Conservation (phyloP, 2,329 filamentous ascomycete species). For the Ceratocystis papillata region DNA sequence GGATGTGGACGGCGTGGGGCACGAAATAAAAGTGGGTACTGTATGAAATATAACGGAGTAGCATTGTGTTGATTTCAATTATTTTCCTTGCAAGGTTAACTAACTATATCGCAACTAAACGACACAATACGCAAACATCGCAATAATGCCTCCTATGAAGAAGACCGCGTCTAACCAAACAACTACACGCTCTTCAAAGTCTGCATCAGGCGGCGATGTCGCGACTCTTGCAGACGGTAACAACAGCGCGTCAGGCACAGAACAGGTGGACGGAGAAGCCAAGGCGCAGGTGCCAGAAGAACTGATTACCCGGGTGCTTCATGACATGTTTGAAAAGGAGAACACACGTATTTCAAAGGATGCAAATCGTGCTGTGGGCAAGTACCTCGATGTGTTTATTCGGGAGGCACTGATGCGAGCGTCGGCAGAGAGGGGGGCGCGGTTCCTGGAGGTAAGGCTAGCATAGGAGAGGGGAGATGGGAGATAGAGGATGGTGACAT, state of each 20-base stretch:
- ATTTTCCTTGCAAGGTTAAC: too few relatives aligned
- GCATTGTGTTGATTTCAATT: too few relatives aligned
- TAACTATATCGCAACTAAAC: too few relatives aligned
- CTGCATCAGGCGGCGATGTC: background rate
- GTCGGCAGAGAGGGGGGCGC: constrained; percentile 56
- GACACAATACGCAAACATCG: background rate
- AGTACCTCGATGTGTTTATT: constrained; percentile 86
- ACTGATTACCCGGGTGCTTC: constrained; percentile 63
- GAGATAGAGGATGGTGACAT: background rate
- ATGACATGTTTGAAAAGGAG: constrained; percentile 65
- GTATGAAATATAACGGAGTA: too few relatives aligned
- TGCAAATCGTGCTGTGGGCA: constrained; percentile 64
- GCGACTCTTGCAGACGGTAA: constrained; percentile 27
- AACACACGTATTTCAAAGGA: constrained; percentile 64
- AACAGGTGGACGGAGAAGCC: constrained; percentile 30
- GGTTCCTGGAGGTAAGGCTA: constrained; percentile 59
- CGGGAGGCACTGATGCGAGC: constrained; percentile 76
- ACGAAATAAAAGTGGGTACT: too few relatives aligned
- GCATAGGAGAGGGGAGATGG: background rate
- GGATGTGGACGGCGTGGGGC: too few relatives aligned
- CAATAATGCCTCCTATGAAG: background rate
- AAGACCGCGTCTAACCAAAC: constrained; percentile 23
- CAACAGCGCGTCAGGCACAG: background rate
- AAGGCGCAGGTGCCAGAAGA: constrained; percentile 54
- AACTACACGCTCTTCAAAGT: background rate